Evolutionary conservation across 2,329 filamentous ascomycete species (phyloP).

Genomic region (Sclerotinia sclerotiorum): DNA sequence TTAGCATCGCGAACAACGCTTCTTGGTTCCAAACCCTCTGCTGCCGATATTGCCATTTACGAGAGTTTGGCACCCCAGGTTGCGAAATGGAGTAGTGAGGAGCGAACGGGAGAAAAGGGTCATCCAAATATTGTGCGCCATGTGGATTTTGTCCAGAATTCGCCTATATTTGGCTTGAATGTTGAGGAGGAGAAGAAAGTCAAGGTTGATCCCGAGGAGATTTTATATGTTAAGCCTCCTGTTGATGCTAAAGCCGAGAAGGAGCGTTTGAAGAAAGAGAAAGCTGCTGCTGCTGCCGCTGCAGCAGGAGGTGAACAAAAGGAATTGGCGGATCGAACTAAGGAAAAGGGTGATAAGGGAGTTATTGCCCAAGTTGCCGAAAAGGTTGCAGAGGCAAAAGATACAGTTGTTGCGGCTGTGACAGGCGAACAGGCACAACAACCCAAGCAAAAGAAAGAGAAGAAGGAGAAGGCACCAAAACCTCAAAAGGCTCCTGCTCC

Average conservation of each 20-base stretch:
- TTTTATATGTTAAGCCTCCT: slow-evolving; percentile 84
- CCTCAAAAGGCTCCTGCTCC: slow-evolving; percentile 64
- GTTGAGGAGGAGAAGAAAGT: slow-evolving; percentile 74
- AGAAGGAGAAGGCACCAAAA: slow-evolving; percentile 86
- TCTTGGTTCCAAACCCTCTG: slow-evolving; percentile 84
- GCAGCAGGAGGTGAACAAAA: slow-evolving; percentile 51
- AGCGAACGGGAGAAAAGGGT: slow-evolving; percentile 85
- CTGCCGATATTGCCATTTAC: slow-evolving; percentile 84
- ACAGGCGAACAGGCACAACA: slow-evolving; percentile 31
- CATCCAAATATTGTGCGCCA: slow-evolving; percentile 89
- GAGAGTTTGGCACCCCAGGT: slow-evolving; percentile 74
- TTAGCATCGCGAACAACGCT: slow-evolving; percentile 86
- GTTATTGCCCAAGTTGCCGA: slow-evolving; percentile 52
- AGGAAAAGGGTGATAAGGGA: slow-evolving; percentile 55
- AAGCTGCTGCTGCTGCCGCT: slow-evolving; percentile 64
- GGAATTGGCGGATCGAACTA: slow-evolving; percentile 59
- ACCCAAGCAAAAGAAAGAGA: slow-evolving; percentile 73
- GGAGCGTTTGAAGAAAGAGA: slow-evolving; percentile 95
- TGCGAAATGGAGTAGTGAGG: slow-evolving; percentile 75
- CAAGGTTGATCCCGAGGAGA: slow-evolving; percentile 72
- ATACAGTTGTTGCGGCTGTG: slow-evolving; percentile 41
- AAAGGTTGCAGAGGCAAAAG: slow-evolving; percentile 47
- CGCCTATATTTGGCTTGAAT: slow-evolving; percentile 68
- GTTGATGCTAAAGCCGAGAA: slow-evolving; percentile 93
- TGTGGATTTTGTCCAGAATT: slow-evolving; percentile 94